phyloP scores from a whole-genome alignment of 495 filamentous ascomycete genomes.

The Xylaria bambusicola region DNA sequence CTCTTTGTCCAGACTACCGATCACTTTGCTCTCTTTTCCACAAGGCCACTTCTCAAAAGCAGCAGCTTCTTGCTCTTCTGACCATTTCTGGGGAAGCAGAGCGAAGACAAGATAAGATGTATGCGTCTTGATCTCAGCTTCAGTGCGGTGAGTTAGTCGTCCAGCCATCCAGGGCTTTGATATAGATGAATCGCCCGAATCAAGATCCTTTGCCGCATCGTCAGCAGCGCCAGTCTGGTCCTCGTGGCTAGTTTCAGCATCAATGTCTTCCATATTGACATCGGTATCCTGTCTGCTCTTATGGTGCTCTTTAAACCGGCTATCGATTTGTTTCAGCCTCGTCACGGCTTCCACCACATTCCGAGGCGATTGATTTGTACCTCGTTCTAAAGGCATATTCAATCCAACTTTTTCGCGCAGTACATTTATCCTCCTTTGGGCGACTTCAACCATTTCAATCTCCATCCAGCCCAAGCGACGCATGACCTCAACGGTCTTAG shows the following conservation, averaged over 20 bases:
- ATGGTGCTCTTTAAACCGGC: conserved; percentile 59
- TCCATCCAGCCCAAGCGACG: conserved; percentile 83
- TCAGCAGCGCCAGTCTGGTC: conserved; percentile 27
- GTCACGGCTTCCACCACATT: conserved; percentile 77
- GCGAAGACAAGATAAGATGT: conserved; percentile 96
- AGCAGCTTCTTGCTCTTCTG: conserved; percentile 73
- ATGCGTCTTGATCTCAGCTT: conserved; percentile 90
- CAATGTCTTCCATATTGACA: conserved; percentile 27
- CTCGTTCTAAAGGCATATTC: conserved; percentile 41
- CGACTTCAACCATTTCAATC: conserved; percentile 87
- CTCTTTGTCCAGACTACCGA: conserved; percentile 55
- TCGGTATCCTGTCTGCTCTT: conserved; percentile 27
- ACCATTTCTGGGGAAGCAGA: conserved; percentile 82
- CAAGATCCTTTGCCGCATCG: conserved; percentile 9
- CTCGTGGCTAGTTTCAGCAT: conserved; percentile 22
- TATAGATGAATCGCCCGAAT: conserved; percentile 31
- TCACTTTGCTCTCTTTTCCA: conserved; percentile 43
- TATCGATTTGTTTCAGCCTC: conserved; percentile 72
- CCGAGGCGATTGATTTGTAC: conserved; percentile 54
- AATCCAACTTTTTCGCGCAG: conserved; percentile 76
- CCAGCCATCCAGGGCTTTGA: conserved; percentile 59
- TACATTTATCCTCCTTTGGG: conserved; percentile 74
- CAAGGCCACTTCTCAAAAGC: conserved; percentile 64
- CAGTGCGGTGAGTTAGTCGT: conserved; percentile 72
- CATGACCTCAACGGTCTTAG: conserved; percentile 74